Evolutionary conservation across 2,329 filamentous ascomycete genomes (phyloP), one percentile per base, ranked within the genome.

Genomic region (Clarireedia homoeocarpa): DNA sequence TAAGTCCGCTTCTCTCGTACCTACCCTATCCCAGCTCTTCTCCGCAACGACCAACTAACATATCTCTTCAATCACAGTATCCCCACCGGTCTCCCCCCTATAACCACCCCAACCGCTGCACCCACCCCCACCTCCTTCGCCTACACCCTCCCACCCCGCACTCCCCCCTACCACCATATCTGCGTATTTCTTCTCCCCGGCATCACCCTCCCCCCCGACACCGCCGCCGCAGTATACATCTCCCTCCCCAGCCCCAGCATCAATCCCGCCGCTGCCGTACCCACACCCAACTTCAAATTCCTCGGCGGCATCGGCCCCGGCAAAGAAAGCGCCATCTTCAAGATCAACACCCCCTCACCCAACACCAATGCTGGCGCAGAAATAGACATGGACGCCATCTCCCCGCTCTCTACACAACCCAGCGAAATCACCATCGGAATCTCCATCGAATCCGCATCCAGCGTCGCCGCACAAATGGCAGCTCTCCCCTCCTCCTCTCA

Each of bases 321-420:
- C 56, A 96, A 96, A 69, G 91, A 94, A 64, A 92, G 87, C 63
- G 90, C 91, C 38, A 88, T 97, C 56, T 96, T 97, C 77, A 91
- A 88, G 70, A 76, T 95, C 61, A 78, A 76, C 49, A 63, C 65
- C 1, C 34, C 40, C 17, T 23, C 17, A 48, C 9, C 47, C 1
- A 24, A 26, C n/a, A 40, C 60, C 6, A 34, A 40, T 12, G 75
- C 76, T 14, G 75, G 77, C 49, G 75, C 75, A 23, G 68, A 68
- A 48, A 50, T 65, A 39, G 63, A 69, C 24, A 63, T 69, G 54
- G 65, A 67, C 44, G 63, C 63, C 36, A 59, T 61, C 59, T 60
- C 26, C 61, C 67, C 1, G 1, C 34, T 24, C 4, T 7, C n/a
- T 20, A 20, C n/a, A 6, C 5, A 1, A 17, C 2, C 6, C 7